Base-by-base conservation (phyloP, 306 rosid species). In the Delonix regia region DNA sequence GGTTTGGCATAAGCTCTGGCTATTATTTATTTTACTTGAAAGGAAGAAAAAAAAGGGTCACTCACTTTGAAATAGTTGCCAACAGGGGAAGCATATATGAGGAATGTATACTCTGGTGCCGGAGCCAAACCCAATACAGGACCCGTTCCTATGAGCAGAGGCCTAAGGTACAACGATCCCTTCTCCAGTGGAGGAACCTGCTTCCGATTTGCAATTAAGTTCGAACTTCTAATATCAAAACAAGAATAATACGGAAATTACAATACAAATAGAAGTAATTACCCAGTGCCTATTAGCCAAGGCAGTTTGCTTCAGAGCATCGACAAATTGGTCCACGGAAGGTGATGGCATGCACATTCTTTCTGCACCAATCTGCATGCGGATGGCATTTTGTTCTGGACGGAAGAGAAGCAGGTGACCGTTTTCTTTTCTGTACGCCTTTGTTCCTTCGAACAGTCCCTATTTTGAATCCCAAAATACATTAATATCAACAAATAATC, bases 301-400 rank as follows among this genome's bases (percentile, higher is more conserved):
- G 4, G 60, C 88, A 8, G 93, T 95, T 82, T 85, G 87, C 84
- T 91, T 95, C 67, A 95, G 85, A 44, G 96, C 96, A 52, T 93
- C 86, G 2, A 95, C 78, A 64, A 95, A 95, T 52, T 91, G 87
- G 25, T 88, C 77, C 42, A 87, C 67, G 34, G 99, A 86, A 47
- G 97, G 98, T 1, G 97, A 79, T 0, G 71, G 78, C 98, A 95
- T 95, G 85, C 99, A 89, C 98, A 95, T 89, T 84, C 99, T 88
- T 34, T 93, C 93, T 0, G 97, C 93, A 0, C 98, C 94, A 2
- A 52, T 81, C 79, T 78, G 82, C 98, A 95, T 85, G 25, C 99
- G 97, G 14, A 85, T 47, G 2, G 87, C 99, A 60, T 95, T 67
- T 65, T 85, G 60, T 24, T 91, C 91, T 4, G 97, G 99, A 55